Percentiles rank a stretch among this genome's conserved stretches.
Conservation (phyloP, 1,284 basidiomycete species). For the Naganishia sp. region DNA sequence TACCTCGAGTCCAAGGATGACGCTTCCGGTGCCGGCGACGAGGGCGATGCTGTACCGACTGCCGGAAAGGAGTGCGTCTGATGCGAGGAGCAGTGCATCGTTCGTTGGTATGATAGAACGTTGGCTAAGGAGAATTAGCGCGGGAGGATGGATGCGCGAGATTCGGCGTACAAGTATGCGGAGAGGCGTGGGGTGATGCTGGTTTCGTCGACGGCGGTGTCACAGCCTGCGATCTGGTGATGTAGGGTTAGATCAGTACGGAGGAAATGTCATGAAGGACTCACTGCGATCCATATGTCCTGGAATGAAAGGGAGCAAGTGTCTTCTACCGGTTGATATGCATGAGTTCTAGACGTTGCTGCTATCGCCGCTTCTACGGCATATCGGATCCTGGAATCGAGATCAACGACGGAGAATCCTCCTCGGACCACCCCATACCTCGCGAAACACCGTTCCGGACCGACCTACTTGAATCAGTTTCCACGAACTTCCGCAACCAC, state of each 20-base stretch:
- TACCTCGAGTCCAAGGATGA: slow-evolving; percentile 37
- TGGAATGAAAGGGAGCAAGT: background rate
- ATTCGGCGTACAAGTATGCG: slow-evolving; percentile 40
- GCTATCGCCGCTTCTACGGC: slow-evolving; percentile 6
- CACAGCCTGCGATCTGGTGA: slow-evolving; percentile 24
- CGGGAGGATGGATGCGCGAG: background rate
- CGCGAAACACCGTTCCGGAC: slow-evolving; percentile 10
- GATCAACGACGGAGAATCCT: background rate
- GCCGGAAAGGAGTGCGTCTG: slow-evolving; percentile 38
- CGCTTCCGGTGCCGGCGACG: slow-evolving; percentile 46
- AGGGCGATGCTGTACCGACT: slow-evolving; percentile 54
- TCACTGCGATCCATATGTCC: slow-evolving; percentile 18
- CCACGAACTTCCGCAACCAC: background rate
- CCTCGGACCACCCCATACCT: background rate
- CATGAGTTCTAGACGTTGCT: background rate
- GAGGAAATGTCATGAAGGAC: background rate
- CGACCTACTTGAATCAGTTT: background rate
- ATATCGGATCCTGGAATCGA: background rate
- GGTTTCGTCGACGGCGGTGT: slow-evolving; percentile 36
- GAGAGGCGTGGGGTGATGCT: slow-evolving; percentile 37
- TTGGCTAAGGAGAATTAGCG: background rate
- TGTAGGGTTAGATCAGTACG: too few relatives aligned
- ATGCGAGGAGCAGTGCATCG: slow-evolving; percentile 46
- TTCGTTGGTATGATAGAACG: slow-evolving; percentile 39
- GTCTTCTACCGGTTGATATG: background rate